These are phyloP conservation scores for Colletotrichum gloeosporioides DNA, from an alignment of 2,329 filamentous ascomycete genomes.

Conservation along the genomic window DNA sequence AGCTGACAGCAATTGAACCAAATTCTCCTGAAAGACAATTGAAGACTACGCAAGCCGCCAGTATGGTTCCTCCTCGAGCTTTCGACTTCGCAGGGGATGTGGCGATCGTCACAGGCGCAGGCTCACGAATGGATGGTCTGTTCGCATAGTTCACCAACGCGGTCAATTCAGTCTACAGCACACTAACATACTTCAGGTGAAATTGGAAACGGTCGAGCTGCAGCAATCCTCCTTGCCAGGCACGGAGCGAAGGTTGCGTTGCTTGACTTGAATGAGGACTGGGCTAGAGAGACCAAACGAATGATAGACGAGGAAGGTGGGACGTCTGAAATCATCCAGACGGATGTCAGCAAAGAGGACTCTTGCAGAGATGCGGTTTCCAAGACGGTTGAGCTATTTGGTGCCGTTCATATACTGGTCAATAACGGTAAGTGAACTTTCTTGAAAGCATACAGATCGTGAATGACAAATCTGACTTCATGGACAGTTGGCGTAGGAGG, in stretches of 20 bases:
- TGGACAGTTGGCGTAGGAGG: constrained; percentile 27
- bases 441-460: not conserved
- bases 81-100: constrained; percentile 34
- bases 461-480: not conserved
- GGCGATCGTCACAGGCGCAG: constrained; percentile 36
- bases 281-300: constrained; percentile 29
- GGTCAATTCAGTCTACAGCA: not conserved
- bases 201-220: constrained; percentile 33
- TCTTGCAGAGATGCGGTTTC: constrained; percentile 26
- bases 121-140: constrained; percentile 27
- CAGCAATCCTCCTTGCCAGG: constrained; percentile 31
- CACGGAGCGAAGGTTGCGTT: constrained; percentile 31
- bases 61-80: not conserved
- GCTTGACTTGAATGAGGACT: constrained; percentile 28
- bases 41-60: not conserved
- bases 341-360: constrained; percentile 28
- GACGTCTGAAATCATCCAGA: constrained; percentile 27
- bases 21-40: not conserved
- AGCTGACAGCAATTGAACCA: not conserved
- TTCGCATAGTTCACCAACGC: not conserved
- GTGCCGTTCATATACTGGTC: constrained; percentile 30
- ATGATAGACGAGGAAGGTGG: constrained; percentile 34
- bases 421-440: constrained; percentile 27
- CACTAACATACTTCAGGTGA: constrained; percentile 22
- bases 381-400: constrained; percentile 27